Conservation (phyloP, 768 basidiomycete genomes). For the Fomitopsis serialis region DNA sequence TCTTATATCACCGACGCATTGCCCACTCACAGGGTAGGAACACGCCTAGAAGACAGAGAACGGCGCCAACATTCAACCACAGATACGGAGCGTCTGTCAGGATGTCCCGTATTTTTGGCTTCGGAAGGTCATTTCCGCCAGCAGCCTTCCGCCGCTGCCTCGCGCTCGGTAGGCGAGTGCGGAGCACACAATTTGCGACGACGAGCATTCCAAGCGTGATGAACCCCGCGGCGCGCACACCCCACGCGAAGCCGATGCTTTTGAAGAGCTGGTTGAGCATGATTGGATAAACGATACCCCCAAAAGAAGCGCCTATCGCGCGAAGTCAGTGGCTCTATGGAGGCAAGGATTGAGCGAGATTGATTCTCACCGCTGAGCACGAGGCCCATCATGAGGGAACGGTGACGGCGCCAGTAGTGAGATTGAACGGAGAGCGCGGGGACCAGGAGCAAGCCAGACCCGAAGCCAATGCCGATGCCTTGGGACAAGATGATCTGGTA, state of each 20-base stretch:
- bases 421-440: slow-evolving; percentile 40
- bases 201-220: slow-evolving; percentile 13
- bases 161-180: slow-evolving; percentile 5
- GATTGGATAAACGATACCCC: slow-evolving; percentile 30
- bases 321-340: no score
- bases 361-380: slow-evolving; percentile 15
- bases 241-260: slow-evolving; percentile 35
- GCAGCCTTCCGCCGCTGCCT: background rate
- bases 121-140: no score
- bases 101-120: no score
- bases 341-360: no score
- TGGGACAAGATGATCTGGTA: slow-evolving; percentile 48
- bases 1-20: no score
- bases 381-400: slow-evolving; percentile 30
- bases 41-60: slow-evolving; percentile 9
- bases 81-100: no score
- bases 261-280: slow-evolving; percentile 26
- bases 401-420: slow-evolving; percentile 38
- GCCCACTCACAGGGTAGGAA: slow-evolving; percentile 13
- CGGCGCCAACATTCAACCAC: no score
- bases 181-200: slow-evolving; percentile 11
- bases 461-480: slow-evolving; percentile 46
- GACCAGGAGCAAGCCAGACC: slow-evolving; percentile 39
- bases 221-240: slow-evolving; percentile 27
- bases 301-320: slow-evolving; percentile 19